These are phyloP conservation scores for Bipolaris bicolor DNA, from an alignment of 2,329 filamentous ascomycete genomes.

Conservation along the genomic window DNA sequence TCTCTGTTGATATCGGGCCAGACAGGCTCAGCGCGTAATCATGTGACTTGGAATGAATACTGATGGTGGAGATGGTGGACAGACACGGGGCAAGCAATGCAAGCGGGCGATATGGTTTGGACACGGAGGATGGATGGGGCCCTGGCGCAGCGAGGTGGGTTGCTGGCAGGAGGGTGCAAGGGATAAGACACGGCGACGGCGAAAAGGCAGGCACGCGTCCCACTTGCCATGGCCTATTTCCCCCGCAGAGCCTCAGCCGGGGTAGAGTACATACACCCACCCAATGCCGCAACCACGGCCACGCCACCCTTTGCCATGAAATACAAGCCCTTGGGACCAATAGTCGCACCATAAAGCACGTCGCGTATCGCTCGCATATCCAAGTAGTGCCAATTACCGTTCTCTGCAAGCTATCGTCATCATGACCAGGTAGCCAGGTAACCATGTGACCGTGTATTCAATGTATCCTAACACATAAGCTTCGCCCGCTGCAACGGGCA, in stretches of 20 bases:
- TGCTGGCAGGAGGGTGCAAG: background rate
- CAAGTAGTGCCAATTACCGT: constrained; percentile 17
- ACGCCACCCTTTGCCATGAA: background rate
- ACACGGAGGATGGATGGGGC: constrained; percentile 3
- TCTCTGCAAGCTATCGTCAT: constrained; percentile 12
- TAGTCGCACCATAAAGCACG: background rate
- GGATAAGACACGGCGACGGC: background rate
- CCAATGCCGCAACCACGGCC: background rate
- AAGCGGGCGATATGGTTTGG: constrained; percentile 18
- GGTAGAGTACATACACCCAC: background rate
- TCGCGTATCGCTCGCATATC: constrained; percentile 1
- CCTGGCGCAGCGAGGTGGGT: background rate
- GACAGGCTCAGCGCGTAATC: constrained; percentile 8
- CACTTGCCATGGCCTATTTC: constrained; percentile 26
- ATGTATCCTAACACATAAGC: background rate
- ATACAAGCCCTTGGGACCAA: background rate
- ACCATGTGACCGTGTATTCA: constrained; percentile 6
- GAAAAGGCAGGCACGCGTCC: constrained; percentile 30
- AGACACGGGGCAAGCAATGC: constrained; percentile 25
- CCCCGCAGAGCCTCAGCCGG: constrained; percentile 15
- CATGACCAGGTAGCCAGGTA: constrained; percentile 11
- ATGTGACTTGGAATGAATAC: background rate
- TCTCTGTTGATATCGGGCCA: constrained; percentile 23
- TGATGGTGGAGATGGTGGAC: constrained; percentile 6
- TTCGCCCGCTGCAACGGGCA: background rate